Percentiles rank a stretch among this genome's conserved stretches.
Evolutionary conservation across 208 protist species (phyloP).

Genomic region (Naegleria fowleri): DNA sequence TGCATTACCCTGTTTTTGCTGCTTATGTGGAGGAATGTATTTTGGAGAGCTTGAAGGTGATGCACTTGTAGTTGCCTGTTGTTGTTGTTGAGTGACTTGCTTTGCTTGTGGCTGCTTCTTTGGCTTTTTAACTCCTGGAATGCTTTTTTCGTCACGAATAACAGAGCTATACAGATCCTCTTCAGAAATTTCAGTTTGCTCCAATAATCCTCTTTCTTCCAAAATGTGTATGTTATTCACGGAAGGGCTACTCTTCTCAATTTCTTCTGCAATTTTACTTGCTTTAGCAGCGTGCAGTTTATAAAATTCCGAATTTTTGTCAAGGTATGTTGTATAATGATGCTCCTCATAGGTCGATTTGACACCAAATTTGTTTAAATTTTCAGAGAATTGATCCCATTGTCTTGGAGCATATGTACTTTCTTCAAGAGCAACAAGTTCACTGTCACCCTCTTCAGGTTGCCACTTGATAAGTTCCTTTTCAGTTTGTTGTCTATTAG

Average conservation of each 20-base stretch:
- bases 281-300: not conserved
- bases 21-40: not conserved
- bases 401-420: not conserved
- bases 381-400: slow-evolving; percentile 13
- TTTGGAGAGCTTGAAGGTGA: not conserved
- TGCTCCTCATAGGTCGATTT: not conserved
- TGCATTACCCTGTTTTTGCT: not conserved
- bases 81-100: not conserved
- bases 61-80: not conserved
- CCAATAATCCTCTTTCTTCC: slow-evolving; percentile 2
- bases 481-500: not conserved
- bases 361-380: not conserved
- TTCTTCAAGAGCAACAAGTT: not conserved
- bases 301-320: not conserved
- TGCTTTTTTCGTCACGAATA: not conserved
- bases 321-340: not conserved
- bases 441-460: not conserved
- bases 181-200: not conserved
- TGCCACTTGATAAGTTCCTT: not conserved
- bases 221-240: not conserved
- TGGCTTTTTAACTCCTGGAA: not conserved
- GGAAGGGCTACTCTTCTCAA: not conserved
- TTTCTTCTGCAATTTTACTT: not conserved
- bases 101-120: not conserved
- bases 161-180: slow-evolving; percentile 5